Conservation (phyloP, 345 rosid species). For the Euphorbia lathyris region DNA sequence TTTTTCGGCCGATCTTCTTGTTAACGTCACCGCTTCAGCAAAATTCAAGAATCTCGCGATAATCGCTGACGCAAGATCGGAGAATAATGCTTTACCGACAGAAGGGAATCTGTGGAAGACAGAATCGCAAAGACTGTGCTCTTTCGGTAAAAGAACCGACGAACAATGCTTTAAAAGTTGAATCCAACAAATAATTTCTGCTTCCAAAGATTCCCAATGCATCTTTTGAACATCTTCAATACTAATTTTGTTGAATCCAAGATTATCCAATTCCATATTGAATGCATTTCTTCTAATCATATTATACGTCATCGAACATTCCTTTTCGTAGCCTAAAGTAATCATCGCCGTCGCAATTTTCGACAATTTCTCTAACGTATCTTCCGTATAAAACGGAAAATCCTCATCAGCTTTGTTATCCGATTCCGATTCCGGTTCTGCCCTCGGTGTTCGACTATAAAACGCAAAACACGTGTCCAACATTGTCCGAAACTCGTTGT, state of each 20-base stretch:
- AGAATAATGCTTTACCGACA: constrained; percentile 1
- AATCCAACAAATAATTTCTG: constrained; percentile 14
- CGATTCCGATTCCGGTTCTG: constrained; percentile 7
- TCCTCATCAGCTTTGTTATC: constrained; percentile 31
- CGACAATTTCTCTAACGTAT: background rate
- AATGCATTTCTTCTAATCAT: constrained; percentile 13
- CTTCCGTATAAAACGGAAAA: constrained; percentile 6
- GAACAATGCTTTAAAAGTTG: constrained; percentile 16
- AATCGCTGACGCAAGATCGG: constrained; percentile 6
- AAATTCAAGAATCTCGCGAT: constrained; percentile 21
- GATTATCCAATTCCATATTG: constrained; percentile 7
- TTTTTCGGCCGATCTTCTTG: constrained; percentile 24
- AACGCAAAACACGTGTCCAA: constrained; percentile 12
- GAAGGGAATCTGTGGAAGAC: constrained; percentile 14
- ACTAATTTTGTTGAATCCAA: constrained; percentile 16
- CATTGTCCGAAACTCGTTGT: constrained; percentile 7
- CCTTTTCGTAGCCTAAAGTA: constrained; percentile 17
- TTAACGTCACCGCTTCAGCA: constrained; percentile 17
- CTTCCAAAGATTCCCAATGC: constrained; percentile 22
- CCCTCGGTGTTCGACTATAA: constrained; percentile 15
- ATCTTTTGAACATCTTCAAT: constrained; percentile 23
- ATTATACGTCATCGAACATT: constrained; percentile 18
- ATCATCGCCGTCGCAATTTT: constrained; percentile 13
- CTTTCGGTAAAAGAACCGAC: constrained; percentile 6
- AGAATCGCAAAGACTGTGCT: constrained; percentile 14